phyloP scores from a whole-genome alignment of 176 grass and related monocot species.

The Cymbopogon citratus region DNA sequence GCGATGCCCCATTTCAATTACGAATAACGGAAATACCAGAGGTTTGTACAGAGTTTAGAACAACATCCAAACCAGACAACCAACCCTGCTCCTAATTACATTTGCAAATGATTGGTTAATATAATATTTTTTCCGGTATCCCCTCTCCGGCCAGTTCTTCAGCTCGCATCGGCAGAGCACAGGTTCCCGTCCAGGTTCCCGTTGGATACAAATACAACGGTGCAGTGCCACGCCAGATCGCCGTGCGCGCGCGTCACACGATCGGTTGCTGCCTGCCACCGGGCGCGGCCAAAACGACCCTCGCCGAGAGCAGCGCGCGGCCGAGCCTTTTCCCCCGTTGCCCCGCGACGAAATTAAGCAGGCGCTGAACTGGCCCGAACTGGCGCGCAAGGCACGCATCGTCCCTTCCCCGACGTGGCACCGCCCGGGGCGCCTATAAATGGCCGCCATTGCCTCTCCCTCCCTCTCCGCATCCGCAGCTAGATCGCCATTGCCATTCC shows the following conservation, averaged over 20 bases:
- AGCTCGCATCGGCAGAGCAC: slow-evolving; percentile 7
- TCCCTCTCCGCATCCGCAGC: background rate
- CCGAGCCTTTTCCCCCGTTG: slow-evolving; percentile 12
- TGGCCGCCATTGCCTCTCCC: slow-evolving; percentile 32
- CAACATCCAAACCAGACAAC: too few species aligned
- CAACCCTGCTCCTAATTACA: too few species aligned
- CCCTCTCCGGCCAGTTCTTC: background rate
- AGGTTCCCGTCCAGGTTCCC: background rate
- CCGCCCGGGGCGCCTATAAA: slow-evolving; percentile 24
- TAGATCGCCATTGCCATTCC: slow-evolving; percentile 4
- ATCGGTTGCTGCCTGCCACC: background rate
- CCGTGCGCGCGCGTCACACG: background rate
- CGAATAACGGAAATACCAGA: too few species aligned
- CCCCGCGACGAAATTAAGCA: slow-evolving; percentile 35
- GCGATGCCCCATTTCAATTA: too few species aligned
- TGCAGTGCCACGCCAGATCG: background rate
- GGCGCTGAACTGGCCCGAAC: slow-evolving; percentile 34
- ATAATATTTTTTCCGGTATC: background rate
- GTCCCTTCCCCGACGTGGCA: background rate
- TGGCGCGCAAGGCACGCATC: slow-evolving; percentile 26
- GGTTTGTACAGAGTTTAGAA: too few species aligned
- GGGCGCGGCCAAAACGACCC: slow-evolving; percentile 11
- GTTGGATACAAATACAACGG: background rate
- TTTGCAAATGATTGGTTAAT: background rate
- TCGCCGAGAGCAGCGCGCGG: slow-evolving; percentile 28